Conservation (phyloP, 129 eudicot genomes). For the Glebionis coronaria region DNA sequence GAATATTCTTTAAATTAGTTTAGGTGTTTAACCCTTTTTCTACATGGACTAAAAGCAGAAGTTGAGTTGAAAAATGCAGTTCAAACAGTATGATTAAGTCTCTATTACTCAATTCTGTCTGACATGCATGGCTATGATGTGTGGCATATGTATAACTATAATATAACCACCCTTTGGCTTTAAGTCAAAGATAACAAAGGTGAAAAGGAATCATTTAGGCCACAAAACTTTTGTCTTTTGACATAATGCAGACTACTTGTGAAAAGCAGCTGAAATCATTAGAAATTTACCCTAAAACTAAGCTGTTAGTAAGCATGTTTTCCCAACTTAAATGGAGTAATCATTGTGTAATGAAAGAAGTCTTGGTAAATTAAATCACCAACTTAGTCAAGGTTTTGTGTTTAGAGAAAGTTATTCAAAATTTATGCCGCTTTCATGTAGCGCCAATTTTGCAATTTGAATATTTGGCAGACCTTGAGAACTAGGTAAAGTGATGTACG, state of each 20-base stretch:
- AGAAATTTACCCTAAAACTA: conserved; percentile 16
- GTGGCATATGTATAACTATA: conserved; percentile 27
- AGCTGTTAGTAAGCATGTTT: conserved; percentile 31
- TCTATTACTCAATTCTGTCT: conserved; percentile 40
- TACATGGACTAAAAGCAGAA: conserved; percentile 21
- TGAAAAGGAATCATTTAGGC: conserved; percentile 40
- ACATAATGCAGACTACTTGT: conserved; percentile 38
- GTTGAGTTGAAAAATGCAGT: conserved; percentile 24
- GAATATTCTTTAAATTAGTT: conserved; percentile 5
- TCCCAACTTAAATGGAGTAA: conserved; percentile 29
- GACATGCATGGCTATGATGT: conserved; percentile 42
- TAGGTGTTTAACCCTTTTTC: conserved; percentile 26
- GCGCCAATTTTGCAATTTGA: conserved; percentile 5
- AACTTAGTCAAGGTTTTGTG: not conserved
- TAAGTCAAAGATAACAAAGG: conserved; percentile 52
- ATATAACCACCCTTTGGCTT: conserved; percentile 48
- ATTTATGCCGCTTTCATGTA: not conserved
- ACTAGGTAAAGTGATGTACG: no score
- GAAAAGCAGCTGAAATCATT: conserved; percentile 29
- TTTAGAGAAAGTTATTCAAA: not conserved
- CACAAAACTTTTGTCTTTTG: conserved; percentile 35
- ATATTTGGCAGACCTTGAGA: conserved; percentile 1
- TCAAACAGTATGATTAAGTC: conserved; percentile 36
- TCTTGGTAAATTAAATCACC: conserved; percentile 7
- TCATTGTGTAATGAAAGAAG: conserved; percentile 34